Evolutionary conservation across 2,329 filamentous ascomycete genomes (phyloP).

Genomic region (Nemania diffusa): DNA sequence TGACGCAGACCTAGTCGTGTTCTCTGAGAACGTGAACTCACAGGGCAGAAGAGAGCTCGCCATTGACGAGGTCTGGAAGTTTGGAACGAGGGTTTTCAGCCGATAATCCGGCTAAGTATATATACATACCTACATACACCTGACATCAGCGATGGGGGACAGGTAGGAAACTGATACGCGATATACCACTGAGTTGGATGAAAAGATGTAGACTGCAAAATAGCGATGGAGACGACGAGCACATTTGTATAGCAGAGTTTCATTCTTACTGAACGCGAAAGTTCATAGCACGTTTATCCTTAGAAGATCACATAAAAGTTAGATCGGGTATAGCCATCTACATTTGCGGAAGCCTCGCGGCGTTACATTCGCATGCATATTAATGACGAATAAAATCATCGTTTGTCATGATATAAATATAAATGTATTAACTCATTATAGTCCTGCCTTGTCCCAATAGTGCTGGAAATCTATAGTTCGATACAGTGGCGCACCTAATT

Average conservation of each 20-base stretch:
- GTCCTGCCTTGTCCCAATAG: not conserved
- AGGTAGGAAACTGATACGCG: not conserved
- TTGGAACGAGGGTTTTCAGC: conserved; percentile 66
- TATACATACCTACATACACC: conserved; percentile 34
- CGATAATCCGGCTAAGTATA: conserved; percentile 28
- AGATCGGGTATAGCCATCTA: conserved; percentile 19
- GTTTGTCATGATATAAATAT: conserved; percentile 7
- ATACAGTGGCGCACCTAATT: not conserved
- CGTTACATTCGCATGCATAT: conserved; percentile 14
- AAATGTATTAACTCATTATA: conserved; percentile 4
- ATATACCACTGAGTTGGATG: conserved; percentile 17
- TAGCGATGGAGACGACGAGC: conserved; percentile 3
- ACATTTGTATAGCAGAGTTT: conserved; percentile 18
- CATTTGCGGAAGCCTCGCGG: conserved; percentile 21
- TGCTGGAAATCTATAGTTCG: not conserved
- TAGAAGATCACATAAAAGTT: conserved; percentile 16
- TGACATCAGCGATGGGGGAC: not conserved
- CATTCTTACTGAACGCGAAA: conserved; percentile 3
- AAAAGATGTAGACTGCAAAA: conserved; percentile 16
- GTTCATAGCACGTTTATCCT: conserved; percentile 13
- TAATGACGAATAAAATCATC: conserved; percentile 6
- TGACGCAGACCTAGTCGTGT: conserved; percentile 75
- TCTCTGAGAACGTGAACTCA: conserved; percentile 64
- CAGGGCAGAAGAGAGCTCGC: conserved; percentile 62
- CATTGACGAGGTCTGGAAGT: conserved; percentile 85